phyloP scores from a whole-genome alignment of 2,329 filamentous ascomycete genomes.

The Calonectria naviculata region DNA sequence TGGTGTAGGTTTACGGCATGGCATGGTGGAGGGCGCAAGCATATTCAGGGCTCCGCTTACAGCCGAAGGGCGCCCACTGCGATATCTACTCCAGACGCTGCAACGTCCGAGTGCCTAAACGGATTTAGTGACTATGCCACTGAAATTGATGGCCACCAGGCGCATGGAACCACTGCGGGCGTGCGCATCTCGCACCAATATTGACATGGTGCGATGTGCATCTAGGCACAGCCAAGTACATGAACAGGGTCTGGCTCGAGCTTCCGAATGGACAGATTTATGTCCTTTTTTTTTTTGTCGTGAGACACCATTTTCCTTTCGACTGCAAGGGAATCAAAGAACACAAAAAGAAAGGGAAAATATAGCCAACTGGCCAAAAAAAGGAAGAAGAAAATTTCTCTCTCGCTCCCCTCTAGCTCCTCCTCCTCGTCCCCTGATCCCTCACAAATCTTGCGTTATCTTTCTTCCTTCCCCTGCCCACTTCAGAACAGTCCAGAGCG shows the following conservation, averaged over 20 bases:
- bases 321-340: background rate
- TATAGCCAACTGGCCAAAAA: too few relatives aligned
- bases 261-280: conserved; percentile 12
- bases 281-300: conserved; percentile 14
- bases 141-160: background rate
- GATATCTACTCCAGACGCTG: background rate
- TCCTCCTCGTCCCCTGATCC: background rate
- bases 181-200: background rate
- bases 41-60: background rate
- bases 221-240: conserved; percentile 16
- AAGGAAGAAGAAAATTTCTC: background rate
- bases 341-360: conserved; percentile 5
- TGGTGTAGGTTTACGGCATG: conserved; percentile 1
- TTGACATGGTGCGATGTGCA: conserved; percentile 32
- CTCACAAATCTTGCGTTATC: conserved; percentile 2
- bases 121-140: conserved; percentile 14
- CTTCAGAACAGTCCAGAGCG: conserved; percentile 1
- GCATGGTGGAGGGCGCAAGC: background rate
- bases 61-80: background rate
- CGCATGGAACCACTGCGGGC: background rate
- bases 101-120: conserved; percentile 18
- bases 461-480: background rate
- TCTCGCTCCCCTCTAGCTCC: background rate
- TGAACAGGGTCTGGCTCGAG: conserved; percentile 34
- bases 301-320: conserved; percentile 11